Conservation (phyloP, 1,284 basidiomycete genomes). For the Waitea zeae region DNA sequence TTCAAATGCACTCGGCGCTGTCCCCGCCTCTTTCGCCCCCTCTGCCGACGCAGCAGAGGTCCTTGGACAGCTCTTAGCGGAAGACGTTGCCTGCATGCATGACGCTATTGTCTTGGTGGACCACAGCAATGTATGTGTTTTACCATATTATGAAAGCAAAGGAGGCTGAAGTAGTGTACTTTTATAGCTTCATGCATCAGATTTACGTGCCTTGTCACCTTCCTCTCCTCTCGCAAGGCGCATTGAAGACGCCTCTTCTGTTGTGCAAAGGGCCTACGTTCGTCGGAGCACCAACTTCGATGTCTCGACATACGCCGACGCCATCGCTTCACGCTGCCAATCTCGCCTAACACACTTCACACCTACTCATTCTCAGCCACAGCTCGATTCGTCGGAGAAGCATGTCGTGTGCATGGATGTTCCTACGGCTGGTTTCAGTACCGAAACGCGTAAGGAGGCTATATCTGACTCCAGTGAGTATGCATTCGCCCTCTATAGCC, state of each 20-base stretch:
- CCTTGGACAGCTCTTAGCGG: constrained; percentile 25
- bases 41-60: constrained; percentile 15
- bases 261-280: constrained; percentile 46
- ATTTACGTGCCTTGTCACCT: constrained; percentile 39
- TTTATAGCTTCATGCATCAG: constrained; percentile 51
- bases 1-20: no score
- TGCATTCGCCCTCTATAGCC: no score
- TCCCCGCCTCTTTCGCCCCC: constrained; percentile 17
- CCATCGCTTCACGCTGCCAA: constrained; percentile 32
- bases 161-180: no score
- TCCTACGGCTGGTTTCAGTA: no score
- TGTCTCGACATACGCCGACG: constrained; percentile 19
- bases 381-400: constrained; percentile 15
- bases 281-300: constrained; percentile 13
- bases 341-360: constrained; percentile 20
- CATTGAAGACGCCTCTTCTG: constrained; percentile 28
- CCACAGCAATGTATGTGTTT: constrained; percentile 46
- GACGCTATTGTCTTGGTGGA: constrained; percentile 49
- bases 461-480: no score
- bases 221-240: constrained; percentile 27
- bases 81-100: constrained; percentile 34
- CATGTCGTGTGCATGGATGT: constrained; percentile 39
- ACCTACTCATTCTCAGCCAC: constrained; percentile 11
- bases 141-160: no score
- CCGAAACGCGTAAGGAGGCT: no score